phyloP scores from a whole-genome alignment of 2,329 filamentous ascomycete genomes.

The Ophiostoma ips region DNA sequence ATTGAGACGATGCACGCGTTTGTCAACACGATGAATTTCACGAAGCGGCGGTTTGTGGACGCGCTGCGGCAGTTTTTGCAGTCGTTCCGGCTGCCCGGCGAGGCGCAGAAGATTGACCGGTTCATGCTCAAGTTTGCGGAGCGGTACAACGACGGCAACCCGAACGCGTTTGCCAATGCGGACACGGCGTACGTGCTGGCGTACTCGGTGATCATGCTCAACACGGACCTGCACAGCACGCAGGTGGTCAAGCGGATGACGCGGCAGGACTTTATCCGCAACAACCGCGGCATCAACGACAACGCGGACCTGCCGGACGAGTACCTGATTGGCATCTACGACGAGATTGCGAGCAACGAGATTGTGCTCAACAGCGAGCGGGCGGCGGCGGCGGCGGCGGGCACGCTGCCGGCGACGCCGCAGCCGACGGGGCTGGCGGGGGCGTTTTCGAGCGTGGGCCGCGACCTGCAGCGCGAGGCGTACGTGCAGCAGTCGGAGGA shows the following conservation, averaged over 20 bases:
- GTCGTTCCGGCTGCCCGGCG: conserved; percentile 84
- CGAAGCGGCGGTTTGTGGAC: conserved; percentile 82
- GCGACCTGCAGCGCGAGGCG: conserved; percentile 82
- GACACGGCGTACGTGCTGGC: conserved; percentile 93
- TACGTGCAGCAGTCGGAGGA: conserved; percentile 93
- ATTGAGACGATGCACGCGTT: conserved; percentile 98
- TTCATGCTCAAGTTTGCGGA: conserved; percentile 99
- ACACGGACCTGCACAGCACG: conserved; percentile 85
- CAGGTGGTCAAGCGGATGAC: conserved; percentile 83
- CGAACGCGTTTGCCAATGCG: conserved; percentile 93
- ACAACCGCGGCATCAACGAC: conserved; percentile 97
- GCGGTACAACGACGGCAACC: conserved; percentile 86
- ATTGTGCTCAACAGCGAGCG: conserved; percentile 91
- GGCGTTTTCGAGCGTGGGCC: conserved; percentile 78
- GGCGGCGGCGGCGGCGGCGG: conserved; percentile 72
- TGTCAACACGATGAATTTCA: conserved; percentile 89
- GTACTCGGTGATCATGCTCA: conserved; percentile 93
- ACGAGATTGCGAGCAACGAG: conserved; percentile 82
- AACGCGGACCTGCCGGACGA: conserved; percentile 85
- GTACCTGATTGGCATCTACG: conserved; percentile 77
- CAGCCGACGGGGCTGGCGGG: conserved; percentile 60
- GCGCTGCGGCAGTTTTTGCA: conserved; percentile 84
- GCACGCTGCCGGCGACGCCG: conserved; percentile 30
- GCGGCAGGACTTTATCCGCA: conserved; percentile 96
- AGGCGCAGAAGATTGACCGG: conserved; percentile 97